Base-by-base conservation (phyloP, 2,329 filamentous ascomycete species). In the Exophiala calicioides region DNA sequence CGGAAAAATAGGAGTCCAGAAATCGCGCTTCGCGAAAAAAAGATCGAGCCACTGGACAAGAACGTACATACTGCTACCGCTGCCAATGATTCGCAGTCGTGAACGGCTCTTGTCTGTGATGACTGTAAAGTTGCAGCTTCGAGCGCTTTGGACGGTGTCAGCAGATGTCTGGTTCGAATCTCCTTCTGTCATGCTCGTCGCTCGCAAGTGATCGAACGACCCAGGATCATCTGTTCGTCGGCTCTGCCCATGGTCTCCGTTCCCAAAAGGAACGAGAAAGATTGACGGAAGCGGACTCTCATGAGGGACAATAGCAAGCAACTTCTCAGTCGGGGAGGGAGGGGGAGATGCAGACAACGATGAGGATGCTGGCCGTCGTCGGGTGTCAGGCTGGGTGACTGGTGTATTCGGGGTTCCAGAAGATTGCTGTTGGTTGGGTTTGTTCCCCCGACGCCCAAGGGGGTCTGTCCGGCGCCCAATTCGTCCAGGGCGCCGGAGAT, bases 1-100 rank as follows among this genome's bases (percentile, higher is more conserved):
- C 15, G 32, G 33, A 27, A 24, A 50, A 3, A 50, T 36, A 10
- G 47, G 15, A 24, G 15, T 23, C 40, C 44, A 47, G 32, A 41
- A 40, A 35, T 38, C 16, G 13, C 24, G 13, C 13, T 29, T 33
- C 7, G 15, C 19, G 18, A 50, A 50, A 24, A 45, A 50, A n/a
- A 50, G 33, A 16, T 50, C 47, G 6, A 50, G 40, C 40, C 41
- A 50, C 19, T 50, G 44, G 2, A 29, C 34, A 24, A 50, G 20
- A n/a, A 33, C 27, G 20, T 50, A 43, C 4, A 30, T 38, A 15
- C 47, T 50, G 40, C 47, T 50, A 12, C 40, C 27, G 16, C 37
- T 43, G 40, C 44, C 32, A 23, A 45, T 30, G 7, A 45, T 33
- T n/a, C 30, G 30, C 12, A 31, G 27, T 30, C 40, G 13, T 13